These are phyloP conservation scores for Aspergillus hortae DNA, from an alignment of 2,329 filamentous ascomycete genomes.

Conservation along the genomic window DNA sequence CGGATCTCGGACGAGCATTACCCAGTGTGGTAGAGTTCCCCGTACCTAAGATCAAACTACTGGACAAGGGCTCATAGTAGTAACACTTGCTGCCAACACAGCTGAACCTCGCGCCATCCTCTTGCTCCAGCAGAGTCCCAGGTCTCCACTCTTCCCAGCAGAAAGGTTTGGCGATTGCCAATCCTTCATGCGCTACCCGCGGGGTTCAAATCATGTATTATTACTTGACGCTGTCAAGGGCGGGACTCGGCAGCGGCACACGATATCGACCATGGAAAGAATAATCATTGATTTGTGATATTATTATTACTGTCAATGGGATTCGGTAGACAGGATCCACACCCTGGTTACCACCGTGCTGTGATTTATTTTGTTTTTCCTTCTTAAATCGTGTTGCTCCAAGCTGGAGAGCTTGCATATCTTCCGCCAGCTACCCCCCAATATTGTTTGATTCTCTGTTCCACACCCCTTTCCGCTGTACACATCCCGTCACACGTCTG, in stretches of 20 bases:
- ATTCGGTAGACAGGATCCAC: constrained; percentile 13
- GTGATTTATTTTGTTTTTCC: constrained; percentile 4
- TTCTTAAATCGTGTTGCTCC: constrained; percentile 15
- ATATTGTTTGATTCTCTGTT: constrained; percentile 1
- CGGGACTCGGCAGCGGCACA: constrained; percentile 2
- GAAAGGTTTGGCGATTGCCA: constrained; percentile 5
- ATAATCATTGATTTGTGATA: background rate
- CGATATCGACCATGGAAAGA: background rate
- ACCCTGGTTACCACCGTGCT: constrained; percentile 4
- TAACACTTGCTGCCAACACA: constrained; percentile 4
- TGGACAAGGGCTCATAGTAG: background rate
- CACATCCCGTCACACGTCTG: background rate
- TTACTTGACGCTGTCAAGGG: constrained; percentile 3
- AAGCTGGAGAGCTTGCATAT: background rate
- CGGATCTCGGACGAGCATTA: too few species aligned
- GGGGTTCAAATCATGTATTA: constrained; percentile 7
- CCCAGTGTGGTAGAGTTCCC: too few species aligned
- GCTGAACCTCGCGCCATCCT: background rate
- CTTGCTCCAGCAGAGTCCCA: background rate
- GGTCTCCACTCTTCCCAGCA: constrained; percentile 6
- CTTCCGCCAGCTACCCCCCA: background rate
- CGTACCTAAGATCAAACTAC: too few species aligned
- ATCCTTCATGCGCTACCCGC: constrained; percentile 3
- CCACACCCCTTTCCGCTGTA: background rate
- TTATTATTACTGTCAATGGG: constrained; percentile 11